Conservation (phyloP, 2,329 filamentous ascomycete genomes). For the Ascomycota sp. region DNA sequence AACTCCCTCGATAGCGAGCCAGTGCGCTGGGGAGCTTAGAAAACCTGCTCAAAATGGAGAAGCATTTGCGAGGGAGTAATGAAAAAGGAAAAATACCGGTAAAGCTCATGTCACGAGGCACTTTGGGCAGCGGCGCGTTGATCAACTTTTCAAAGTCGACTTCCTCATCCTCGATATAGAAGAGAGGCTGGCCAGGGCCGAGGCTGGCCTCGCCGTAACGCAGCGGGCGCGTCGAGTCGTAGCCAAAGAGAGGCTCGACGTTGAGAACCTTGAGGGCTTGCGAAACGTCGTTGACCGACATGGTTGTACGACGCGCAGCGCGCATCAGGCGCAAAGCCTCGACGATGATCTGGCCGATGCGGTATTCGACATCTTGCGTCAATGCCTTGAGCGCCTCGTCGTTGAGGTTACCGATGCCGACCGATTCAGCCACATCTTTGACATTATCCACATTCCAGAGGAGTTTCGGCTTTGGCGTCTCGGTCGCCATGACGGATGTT, state of each 20-base stretch:
- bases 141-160: constrained; percentile 98
- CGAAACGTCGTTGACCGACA: constrained; percentile 77
- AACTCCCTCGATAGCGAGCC: constrained; percentile 93
- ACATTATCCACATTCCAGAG: constrained; percentile 97
- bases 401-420: constrained; percentile 62
- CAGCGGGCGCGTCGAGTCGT: constrained; percentile 76
- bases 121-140: constrained; percentile 85
- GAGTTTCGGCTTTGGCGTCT: constrained; percentile 28
- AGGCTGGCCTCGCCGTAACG: constrained; percentile 86
- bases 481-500: constrained; percentile 13
- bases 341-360: constrained; percentile 79
- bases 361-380: constrained; percentile 87
- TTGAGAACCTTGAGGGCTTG: constrained; percentile 73
- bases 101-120: constrained; percentile 79
- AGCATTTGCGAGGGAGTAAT: neutral
- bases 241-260: constrained; percentile 88
- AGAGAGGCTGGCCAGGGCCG: constrained; percentile 82
- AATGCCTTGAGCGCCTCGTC: constrained; percentile 78
- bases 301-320: constrained; percentile 62
- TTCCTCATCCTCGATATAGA: constrained; percentile 96
- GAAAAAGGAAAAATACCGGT: constrained; percentile 40
- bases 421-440: constrained; percentile 85
- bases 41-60: no score
- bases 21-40: constrained; percentile 45
- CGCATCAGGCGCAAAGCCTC: constrained; percentile 95